phyloP scores from a whole-genome alignment of 495 filamentous ascomycete genomes.

The Viridothelium virens region DNA sequence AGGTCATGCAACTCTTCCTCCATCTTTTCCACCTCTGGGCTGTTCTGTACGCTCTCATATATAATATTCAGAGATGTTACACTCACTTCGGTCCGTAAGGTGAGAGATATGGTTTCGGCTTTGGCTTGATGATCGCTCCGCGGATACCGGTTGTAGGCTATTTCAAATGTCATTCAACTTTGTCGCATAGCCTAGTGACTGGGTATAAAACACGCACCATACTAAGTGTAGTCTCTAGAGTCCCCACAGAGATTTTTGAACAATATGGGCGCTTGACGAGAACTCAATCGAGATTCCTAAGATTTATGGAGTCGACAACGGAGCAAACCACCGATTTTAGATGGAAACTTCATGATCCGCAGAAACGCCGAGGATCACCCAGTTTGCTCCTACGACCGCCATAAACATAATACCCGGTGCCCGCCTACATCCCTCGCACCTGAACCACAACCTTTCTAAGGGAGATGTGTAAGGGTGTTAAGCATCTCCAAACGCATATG shows the following conservation, averaged over 20 bases:
- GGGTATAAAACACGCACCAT: background rate
- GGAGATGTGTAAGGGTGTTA: too few species aligned
- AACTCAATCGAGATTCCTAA: background rate
- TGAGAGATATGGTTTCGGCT: conserved; percentile 2
- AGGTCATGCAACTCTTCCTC: background rate
- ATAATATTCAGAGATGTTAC: background rate
- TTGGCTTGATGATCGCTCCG: background rate
- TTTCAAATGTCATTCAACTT: background rate
- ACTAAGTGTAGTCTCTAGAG: background rate
- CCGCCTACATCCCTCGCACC: too few species aligned
- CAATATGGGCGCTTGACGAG: background rate
- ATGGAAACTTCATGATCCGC: background rate
- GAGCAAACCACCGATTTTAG: background rate
- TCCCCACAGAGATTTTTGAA: background rate
- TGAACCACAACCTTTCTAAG: too few species aligned
- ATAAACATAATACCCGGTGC: too few species aligned
- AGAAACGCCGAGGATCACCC: background rate
- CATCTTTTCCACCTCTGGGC: background rate
- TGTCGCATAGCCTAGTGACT: background rate
- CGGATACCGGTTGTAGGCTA: background rate
- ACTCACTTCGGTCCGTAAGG: conserved; percentile 8
- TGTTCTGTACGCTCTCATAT: background rate
- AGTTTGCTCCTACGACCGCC: too few species aligned
- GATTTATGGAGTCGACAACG: background rate
- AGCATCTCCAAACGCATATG: too few species aligned